Evolutionary conservation across 2,329 filamentous ascomycete genomes (phyloP).

Genomic region (Paracoccidioides lutzii): DNA sequence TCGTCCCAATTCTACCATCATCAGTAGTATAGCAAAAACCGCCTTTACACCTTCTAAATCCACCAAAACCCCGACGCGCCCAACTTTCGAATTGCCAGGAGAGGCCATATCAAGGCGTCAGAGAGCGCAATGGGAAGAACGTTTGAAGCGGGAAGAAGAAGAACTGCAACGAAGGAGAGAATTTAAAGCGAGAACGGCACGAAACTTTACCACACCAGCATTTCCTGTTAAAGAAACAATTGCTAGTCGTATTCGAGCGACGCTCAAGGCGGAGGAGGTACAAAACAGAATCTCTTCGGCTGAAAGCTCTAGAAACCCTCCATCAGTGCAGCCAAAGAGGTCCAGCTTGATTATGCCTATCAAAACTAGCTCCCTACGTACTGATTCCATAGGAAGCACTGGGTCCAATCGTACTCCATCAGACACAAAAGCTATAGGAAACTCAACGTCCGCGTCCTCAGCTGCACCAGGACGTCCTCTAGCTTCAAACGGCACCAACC

Average conservation of each 20-base stretch:
- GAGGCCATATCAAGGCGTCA: constrained; percentile 41
- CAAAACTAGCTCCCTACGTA: constrained; percentile 3
- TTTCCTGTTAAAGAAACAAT: constrained; percentile 34
- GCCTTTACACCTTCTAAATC: constrained; percentile 40
- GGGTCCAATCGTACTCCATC: constrained; percentile 5
- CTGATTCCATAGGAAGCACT: constrained; percentile 3
- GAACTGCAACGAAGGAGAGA: constrained; percentile 20
- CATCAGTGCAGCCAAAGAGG: neutral
- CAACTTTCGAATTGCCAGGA: constrained; percentile 41
- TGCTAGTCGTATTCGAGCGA: constrained; percentile 32
- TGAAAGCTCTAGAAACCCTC: neutral
- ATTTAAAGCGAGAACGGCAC: constrained; percentile 36
- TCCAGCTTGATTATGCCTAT: neutral
- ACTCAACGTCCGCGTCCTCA: constrained; percentile 1
- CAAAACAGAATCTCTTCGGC: neutral
- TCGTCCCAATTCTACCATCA: neutral
- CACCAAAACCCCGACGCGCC: constrained; percentile 36
- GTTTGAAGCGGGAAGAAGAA: constrained; percentile 32
- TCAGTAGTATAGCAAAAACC: constrained; percentile 34
- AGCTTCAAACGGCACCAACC: neutral
- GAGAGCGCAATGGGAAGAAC: constrained; percentile 39
- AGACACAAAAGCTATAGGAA: constrained; percentile 9
- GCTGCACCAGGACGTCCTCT: neutral
- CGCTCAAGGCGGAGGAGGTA: neutral
- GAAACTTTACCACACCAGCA: constrained; percentile 19